Evolutionary conservation across 1,284 basidiomycete species (phyloP), one percentile per base, ranked within the genome.

Genomic region (Earliella scabrosa): DNA sequence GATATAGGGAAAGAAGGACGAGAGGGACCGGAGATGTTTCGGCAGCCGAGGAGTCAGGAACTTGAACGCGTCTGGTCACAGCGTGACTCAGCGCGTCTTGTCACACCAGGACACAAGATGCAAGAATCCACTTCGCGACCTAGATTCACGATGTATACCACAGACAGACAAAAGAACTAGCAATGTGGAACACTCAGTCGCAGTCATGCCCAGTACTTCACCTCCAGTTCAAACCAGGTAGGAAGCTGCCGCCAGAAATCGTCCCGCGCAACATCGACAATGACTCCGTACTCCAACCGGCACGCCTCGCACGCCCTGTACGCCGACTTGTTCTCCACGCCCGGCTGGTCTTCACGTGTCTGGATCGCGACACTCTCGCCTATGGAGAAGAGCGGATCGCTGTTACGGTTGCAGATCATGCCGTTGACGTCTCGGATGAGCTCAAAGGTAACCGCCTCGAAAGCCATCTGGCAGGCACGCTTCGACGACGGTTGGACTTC

Each of bases 341-440:
- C 78, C 34, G 73, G 66, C 14, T 71, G 61, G 58, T 80, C 79
- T 48, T 79, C 78, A 39, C 80, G 76, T 2, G 79, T 78, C 63
- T 87, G 85, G 82, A 89, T 85, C 44, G 81, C 66, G 60, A 86
- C 77, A 40, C 83, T 81, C 54, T 88, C 84, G 63, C 81, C 75
- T 63, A 90, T 86, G 14, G 85, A 82, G 60, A 85, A 86, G 32
- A 90, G 72, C 1, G 87, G 87, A 60, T 90, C 88, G 11, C 82
- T 83, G 61, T 80, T 85, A 48, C 85, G 81, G 59, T 85, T 82
- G 56, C 79, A 81, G 23, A 85, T 73, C 56, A 86, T 77, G n/a
- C 86, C 86, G 65, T 88, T 88, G 57, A 86, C 78, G 63, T 88
- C 86, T 34, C 85, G 80, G 52, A 90, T 76, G 39, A 90, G 80